A percentile compares a stretch with the other conserved stretches of the same genome.
phyloP scores from a whole-genome alignment of 306 rosid species.

The Casuarina glauca region DNA sequence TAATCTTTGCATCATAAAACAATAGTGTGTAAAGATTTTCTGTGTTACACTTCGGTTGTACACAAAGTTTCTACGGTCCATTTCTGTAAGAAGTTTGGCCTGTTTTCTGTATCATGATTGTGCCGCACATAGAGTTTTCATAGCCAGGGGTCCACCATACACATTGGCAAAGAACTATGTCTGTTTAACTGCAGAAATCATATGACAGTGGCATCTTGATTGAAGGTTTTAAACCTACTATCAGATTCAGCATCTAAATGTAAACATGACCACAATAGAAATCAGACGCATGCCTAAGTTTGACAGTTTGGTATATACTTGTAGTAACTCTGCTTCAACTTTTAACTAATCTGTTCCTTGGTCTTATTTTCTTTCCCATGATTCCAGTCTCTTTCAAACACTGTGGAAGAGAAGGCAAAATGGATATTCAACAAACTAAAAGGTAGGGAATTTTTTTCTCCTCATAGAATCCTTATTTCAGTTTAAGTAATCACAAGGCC shows the following conservation, averaged over 20 bases:
- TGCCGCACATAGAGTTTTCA: background rate
- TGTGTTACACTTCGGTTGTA: background rate
- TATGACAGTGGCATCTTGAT: background rate
- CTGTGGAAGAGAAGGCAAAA: constrained; percentile 86
- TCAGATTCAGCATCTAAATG: background rate
- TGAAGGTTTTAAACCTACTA: background rate
- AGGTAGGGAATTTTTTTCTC: constrained; percentile 39
- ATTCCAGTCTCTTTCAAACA: constrained; percentile 68
- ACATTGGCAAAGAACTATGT: background rate
- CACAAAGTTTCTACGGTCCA: background rate
- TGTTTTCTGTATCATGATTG: background rate
- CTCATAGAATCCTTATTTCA: background rate
- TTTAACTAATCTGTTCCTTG: background rate
- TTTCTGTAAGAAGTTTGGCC: background rate
- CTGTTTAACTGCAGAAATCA: background rate
- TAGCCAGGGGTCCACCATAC: background rate
- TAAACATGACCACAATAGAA: background rate
- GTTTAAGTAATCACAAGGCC: background rate
- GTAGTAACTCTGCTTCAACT: background rate
- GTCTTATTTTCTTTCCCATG: background rate
- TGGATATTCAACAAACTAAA: constrained; percentile 74
- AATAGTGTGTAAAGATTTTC: background rate
- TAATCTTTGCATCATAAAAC: background rate
- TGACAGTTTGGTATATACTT: background rate
- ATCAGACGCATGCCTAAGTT: background rate